Evolutionary conservation across 305 asterid species (phyloP).

Genomic region (Caryopteris hybrid): DNA sequence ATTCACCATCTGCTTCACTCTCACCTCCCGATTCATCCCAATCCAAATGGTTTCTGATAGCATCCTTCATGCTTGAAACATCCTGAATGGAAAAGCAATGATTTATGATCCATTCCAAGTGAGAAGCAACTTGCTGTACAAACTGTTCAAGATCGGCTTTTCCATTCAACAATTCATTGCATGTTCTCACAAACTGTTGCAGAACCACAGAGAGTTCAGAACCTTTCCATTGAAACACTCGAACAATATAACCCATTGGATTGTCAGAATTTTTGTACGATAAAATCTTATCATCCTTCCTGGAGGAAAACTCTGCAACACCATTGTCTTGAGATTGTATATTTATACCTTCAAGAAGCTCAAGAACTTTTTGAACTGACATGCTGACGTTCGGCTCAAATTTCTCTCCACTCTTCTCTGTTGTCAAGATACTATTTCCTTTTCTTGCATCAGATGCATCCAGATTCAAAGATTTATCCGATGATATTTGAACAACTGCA

Average conservation of each 20-base stretch:
- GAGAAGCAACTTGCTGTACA: conserved; percentile 45
- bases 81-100: conserved; percentile 91
- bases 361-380: conserved; percentile 55
- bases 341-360: conserved; percentile 74
- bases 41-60: conserved; percentile 50
- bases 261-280: conserved; percentile 35
- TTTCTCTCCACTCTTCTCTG: conserved; percentile 25
- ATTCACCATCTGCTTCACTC: conserved; percentile 45
- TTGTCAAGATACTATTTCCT: conserved; percentile 11
- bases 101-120: conserved; percentile 80
- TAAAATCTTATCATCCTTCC: too few relatives aligned
- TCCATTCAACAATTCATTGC: conserved; percentile 57
- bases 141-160: conserved; percentile 46
- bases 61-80: conserved; percentile 76
- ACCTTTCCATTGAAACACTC: conserved; percentile 83
- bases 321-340: conserved; percentile 32
- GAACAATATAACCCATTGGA: conserved; percentile 50
- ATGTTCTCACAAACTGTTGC: conserved; percentile 52
- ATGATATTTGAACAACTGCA: conserved; percentile 20
- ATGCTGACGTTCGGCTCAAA: conserved; percentile 27
- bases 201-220: conserved; percentile 53
- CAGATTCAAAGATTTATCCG: conserved; percentile 8
- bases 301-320: too few relatives aligned
- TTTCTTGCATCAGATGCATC: conserved; percentile 28
- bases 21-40: conserved; percentile 75